These are phyloP conservation scores for Leptoxyphium fumago DNA, from an alignment of 2,329 filamentous ascomycete species.

Conservation along the genomic window DNA sequence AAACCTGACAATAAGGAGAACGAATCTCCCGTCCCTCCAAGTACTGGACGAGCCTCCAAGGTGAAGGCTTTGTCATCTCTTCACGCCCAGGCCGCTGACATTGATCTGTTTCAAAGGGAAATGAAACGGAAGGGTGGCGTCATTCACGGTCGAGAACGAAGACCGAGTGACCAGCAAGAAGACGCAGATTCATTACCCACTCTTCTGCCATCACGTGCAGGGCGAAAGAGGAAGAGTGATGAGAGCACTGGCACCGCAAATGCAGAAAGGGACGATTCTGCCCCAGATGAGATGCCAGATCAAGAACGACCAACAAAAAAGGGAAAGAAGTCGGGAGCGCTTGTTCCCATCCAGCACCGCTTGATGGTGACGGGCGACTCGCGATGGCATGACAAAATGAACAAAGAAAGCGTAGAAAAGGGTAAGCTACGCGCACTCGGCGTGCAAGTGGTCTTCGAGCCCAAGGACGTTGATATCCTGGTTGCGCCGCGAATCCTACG, in stretches of 20 bases:
- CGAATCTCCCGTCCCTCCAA: conserved; percentile 60
- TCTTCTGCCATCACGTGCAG: conserved; percentile 5
- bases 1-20: conserved; percentile 55
- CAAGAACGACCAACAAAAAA: conserved; percentile 29
- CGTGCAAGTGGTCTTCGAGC: conserved; percentile 68
- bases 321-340: conserved; percentile 36
- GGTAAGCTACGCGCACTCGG: conserved; percentile 73
- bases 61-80: conserved; percentile 64
- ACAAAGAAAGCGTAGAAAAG: conserved; percentile 66
- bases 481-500: conserved; percentile 76
- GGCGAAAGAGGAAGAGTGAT: conserved; percentile 25
- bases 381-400: conserved; percentile 59
- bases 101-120: conserved; percentile 84
- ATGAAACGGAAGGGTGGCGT: conserved; percentile 64
- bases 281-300: conserved; percentile 29
- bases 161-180: conserved; percentile 30
- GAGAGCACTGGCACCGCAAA: conserved; percentile 25
- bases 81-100: conserved; percentile 66
- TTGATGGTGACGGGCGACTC: conserved; percentile 75
- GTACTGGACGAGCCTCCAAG: conserved; percentile 69
- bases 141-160: conserved; percentile 39
- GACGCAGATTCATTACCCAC: conserved; percentile 18
- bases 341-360: conserved; percentile 54
- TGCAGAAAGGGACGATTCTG: conserved; percentile 29
- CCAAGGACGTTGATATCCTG: conserved; percentile 65